Base-by-base conservation (phyloP, 2,329 filamentous ascomycete genomes). In the Fusarium decemcellulare region DNA sequence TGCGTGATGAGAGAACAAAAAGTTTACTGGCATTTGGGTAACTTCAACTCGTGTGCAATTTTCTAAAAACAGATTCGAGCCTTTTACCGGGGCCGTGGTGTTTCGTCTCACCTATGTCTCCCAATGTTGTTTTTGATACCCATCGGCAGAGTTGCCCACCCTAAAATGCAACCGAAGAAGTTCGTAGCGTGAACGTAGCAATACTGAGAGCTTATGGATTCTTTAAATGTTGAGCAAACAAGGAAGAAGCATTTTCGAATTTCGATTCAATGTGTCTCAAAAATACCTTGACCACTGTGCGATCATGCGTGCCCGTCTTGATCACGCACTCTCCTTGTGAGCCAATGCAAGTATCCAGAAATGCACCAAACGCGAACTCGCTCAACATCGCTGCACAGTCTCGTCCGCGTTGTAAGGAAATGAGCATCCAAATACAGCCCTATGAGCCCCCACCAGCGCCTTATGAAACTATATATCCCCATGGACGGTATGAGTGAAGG, bases 361-460 rank as follows among this genome's bases (percentile, higher is more conserved):
- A 75, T 79, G 77, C 76, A 76, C 30, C 58, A 79, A 80, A 79
- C 78, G 78, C 74, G 75, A 72, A 18, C 14, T 18, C 6, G 8
- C 5, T 46, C 46, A 57, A 46, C 40, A 23, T 46, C 23, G 32
- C 18, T 23, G 1, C 30, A 6, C 4, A 2, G 8, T 7, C 18
- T 47, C 37, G 23, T 48, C 12, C 16, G 10, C 12, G 29, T 18
- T 46, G 15, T 37, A 37, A 14, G 50, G 12, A 30, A 54, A 47
- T 37, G 32, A 51, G 36, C 37, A 29, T 16, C 4, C 9, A 14
- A 11, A 9, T 42, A 39, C 5, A 15, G 15, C 23, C 6, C 6
- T 5, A 51, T 46, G 12, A 4, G 11, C n/a, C 15, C 30, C 9
- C 10, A 37, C 34, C 15, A 50, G 9, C 11, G n/a, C 16, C 30